Evolutionary conservation across 257 asterid species (phyloP).

Genomic region (Phtheirospermum japonicum): DNA sequence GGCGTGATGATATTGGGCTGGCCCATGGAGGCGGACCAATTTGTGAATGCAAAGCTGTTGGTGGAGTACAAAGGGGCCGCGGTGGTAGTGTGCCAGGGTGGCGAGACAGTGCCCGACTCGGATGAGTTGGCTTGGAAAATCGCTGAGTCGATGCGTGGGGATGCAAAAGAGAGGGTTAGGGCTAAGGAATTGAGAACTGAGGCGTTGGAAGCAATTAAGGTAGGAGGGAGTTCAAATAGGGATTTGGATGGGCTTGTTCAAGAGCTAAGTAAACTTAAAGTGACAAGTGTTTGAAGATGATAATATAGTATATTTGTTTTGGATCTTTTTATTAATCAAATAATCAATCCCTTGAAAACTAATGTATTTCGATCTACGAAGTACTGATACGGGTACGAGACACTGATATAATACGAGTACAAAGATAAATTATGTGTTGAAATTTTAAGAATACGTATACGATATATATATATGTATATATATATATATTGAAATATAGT

Average conservation of each 20-base stretch:
- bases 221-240: slow-evolving; percentile 48
- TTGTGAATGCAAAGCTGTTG: slow-evolving; percentile 44
- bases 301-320: no score
- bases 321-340: no score
- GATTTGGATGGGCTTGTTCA: slow-evolving; percentile 50
- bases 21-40: slow-evolving; percentile 97
- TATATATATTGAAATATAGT: no score
- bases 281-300: slow-evolving; percentile 5
- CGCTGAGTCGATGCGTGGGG: slow-evolving; percentile 41
- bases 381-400: no score
- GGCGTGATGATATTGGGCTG: slow-evolving; percentile 73
- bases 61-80: slow-evolving; percentile 49
- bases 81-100: slow-evolving; percentile 45
- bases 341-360: no score
- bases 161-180: slow-evolving; percentile 28
- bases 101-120: slow-evolving; percentile 49
- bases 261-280: slow-evolving; percentile 30
- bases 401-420: no score
- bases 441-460: no score
- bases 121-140: slow-evolving; percentile 44
- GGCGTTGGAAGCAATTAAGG: slow-evolving; percentile 46
- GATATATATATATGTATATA: no score
- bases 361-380: no score
- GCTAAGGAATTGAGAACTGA: slow-evolving; percentile 47
- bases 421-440: no score